Evolutionary conservation across 352 stramenopile genomes (phyloP).

Genomic region (Globisporangium apiculatum): DNA sequence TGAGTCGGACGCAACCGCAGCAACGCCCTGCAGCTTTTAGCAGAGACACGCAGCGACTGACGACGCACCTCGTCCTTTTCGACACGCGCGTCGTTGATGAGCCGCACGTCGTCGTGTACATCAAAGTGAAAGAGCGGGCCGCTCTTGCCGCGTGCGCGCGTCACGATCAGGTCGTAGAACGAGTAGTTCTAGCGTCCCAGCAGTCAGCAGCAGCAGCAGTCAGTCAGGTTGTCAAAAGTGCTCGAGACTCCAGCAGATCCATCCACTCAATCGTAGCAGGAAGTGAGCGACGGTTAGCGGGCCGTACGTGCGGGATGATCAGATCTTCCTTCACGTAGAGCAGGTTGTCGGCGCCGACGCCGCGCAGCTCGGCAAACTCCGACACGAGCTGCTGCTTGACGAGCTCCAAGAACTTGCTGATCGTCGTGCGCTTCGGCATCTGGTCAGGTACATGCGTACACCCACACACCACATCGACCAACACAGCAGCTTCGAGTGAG

Average conservation of each 20-base stretch:
- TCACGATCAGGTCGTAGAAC: slow-evolving; percentile 99
- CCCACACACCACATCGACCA: not conserved
- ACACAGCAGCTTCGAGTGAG: not conserved
- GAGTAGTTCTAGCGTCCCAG: slow-evolving; percentile 83
- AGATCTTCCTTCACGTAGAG: slow-evolving; percentile 98
- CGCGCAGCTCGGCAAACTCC: slow-evolving; percentile 92
- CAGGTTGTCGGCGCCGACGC: slow-evolving; percentile 89
- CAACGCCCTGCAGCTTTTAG: not conserved
- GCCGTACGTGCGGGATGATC: slow-evolving; percentile 92
- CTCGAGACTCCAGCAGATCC: too few relatives aligned
- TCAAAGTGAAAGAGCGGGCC: slow-evolving; percentile 98
- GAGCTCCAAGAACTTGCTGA: slow-evolving; percentile 82
- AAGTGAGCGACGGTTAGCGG: too few relatives aligned
- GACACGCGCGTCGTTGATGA: slow-evolving; percentile 91
- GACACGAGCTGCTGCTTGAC: slow-evolving; percentile 86
- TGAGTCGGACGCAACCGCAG: not conserved
- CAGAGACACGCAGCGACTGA: not conserved
- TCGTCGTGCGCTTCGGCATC: slow-evolving; percentile 90
- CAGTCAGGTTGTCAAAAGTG: not conserved
- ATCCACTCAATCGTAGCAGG: too few relatives aligned
- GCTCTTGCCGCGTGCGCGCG: slow-evolving; percentile 95
- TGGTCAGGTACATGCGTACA: slow-evolving; percentile 22
- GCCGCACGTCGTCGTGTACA: slow-evolving; percentile 90
- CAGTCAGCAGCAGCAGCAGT: slow-evolving; percentile 7
- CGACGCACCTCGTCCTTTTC: slow-evolving; percentile 92